Base-by-base conservation (phyloP, 768 basidiomycete genomes). In the Termitomyces bulborhizus region DNA sequence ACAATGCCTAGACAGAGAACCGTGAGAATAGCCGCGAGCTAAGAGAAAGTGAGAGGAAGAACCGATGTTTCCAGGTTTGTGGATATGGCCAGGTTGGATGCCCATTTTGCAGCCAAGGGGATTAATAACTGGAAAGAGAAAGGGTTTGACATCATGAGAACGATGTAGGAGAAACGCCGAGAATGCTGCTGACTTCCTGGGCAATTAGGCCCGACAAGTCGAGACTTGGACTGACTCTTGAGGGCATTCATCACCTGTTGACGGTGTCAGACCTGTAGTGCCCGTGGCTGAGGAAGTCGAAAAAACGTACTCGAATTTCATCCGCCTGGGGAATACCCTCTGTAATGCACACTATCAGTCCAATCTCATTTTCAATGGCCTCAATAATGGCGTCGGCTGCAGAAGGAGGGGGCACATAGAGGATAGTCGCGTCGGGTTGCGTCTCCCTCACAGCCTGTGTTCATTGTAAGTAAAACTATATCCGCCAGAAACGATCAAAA, bases 21-120 rank as follows among this genome's bases (percentile, higher is more conserved):
- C 16, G n/a, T 34, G 16, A 44, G 34, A 27, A 53, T 11, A 36
- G 42, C n/a, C 12, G 26, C 5, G 26, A 32, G 34, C 16, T 16
- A 53, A 13, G 51, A 36, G 24, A 44, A 44, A 29, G 21, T 24
- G 42, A 24, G 16, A 24, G 32, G 36, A 12, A 34, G 8, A 36
- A 90, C 95, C 96, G 63, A 99, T 96, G 63, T 90, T 93, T 52
- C 97, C 97, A 54, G 96, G 94, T 62, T 71, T 92, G 76, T 98
- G 97, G 64, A 99, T 98, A 68, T 97, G 93, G 27, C 94, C 97
- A 12, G 97, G 97, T 66, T 92, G 90, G 66, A 99, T 99, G 56
- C 97, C 97, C 85, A 99, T 98, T 79, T 98, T 98, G 79, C 97
- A 99, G 21, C 96, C 96, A 40, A 88, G 78, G 16, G 96, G 95